Base-by-base conservation (phyloP, 768 basidiomycete species). In the Boletus rubroflammeus region DNA sequence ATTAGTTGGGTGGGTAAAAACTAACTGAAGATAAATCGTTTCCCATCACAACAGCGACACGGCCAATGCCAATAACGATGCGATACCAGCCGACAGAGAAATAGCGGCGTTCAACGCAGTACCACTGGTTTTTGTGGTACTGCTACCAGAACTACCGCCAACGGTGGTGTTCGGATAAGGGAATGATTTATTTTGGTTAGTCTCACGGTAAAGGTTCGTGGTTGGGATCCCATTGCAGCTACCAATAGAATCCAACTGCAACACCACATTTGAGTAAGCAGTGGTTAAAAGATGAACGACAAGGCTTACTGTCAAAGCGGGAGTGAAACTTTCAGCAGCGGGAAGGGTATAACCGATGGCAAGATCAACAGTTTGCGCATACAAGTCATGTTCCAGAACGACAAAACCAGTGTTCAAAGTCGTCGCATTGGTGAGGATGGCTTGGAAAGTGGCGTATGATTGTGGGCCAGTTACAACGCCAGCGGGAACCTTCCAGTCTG, bases 361-460 rank as follows among this genome's bases (percentile, higher is more conserved):
- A 59, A 98, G 82, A 63, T 96, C 91, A 48, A 96, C 93, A 13
- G 91, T 89, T 63, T 91, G 83, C 58, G 85, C 72, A 60, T 77
- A 95, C 35, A 96, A 76, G 70, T 97, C 95, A 62, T 94, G 92
- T 69, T 93, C 80, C 51, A 98, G 76, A 32, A 95, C 90, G 63
- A 95, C 83, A 77, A 98, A 97, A 64, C 88, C 87, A 36, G 80
- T 84, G 47, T 78, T 57, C 21, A 90, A 62, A 17, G 70, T 70
- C 6, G 83, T 77, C 3, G 89, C 88, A 58, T 87, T 85, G 47
- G 72, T 73, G 43, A 98, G 78, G 71, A 97, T 92, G 32, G 67
- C 66, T 62, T 93, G 70, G 73, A 96, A 95, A 34, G 81, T 83
- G 34, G 78, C 72, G 61, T 82, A 81, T 25, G 87, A 82, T 29